Percentiles rank a stretch among this genome's conserved stretches.
Conservation (phyloP, 805 yeast genomes). For the Saccharomycopsis lassenensis region DNA sequence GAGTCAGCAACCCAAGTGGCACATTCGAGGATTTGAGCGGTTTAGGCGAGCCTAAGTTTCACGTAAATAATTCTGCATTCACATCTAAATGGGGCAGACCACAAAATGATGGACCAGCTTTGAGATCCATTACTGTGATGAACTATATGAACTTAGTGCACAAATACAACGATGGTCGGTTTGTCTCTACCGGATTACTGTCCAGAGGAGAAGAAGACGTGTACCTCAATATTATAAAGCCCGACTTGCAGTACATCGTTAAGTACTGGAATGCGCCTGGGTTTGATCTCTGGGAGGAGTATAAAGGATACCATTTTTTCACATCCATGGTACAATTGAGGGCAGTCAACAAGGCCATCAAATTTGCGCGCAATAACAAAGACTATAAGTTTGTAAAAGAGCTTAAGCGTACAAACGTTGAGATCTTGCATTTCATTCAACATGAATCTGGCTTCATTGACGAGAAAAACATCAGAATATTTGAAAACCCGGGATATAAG, state of each 20-base stretch:
- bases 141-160: conserved; percentile 13
- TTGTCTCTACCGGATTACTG: conserved; percentile 19
- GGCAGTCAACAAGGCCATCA: conserved; percentile 41
- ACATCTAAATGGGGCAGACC: conserved; percentile 83
- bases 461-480: conserved; percentile 9
- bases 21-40: conserved; percentile 39
- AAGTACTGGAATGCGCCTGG: conserved; percentile 43
- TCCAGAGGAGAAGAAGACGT: conserved; percentile 24
- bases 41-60: conserved; percentile 86
- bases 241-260: conserved; percentile 48
- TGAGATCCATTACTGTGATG: conserved; percentile 48
- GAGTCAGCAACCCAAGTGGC: conserved; percentile 63
- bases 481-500: conserved; percentile 14
- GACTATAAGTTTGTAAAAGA: conserved; percentile 20
- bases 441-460: conserved; percentile 9
- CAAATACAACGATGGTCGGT: conserved; percentile 11
- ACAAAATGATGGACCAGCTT: conserved; percentile 90
- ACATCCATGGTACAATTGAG: conserved; percentile 54
- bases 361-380: conserved; percentile 22
- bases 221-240: conserved; percentile 39
- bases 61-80: conserved; percentile 54
- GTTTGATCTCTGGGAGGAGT: conserved; percentile 75
- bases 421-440: conserved; percentile 8
- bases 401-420: conserved; percentile 1
- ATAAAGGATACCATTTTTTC: conserved; percentile 51